Evolutionary conservation across 495 filamentous ascomycete genomes (phyloP).

Genomic region (Penicillium paxilli): DNA sequence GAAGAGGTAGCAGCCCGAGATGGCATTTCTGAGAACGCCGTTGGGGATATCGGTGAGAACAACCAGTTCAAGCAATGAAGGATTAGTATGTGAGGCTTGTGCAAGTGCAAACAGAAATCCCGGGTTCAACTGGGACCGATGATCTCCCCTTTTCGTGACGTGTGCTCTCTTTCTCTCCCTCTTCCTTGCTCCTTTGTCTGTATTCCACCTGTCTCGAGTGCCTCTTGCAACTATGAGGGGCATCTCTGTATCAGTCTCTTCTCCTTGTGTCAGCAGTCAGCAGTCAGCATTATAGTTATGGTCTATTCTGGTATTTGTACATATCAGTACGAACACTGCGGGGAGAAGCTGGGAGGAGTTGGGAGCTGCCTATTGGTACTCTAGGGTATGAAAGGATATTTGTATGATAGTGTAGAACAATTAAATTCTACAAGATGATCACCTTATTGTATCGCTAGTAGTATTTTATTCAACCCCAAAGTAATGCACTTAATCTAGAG

Average conservation of each 20-base stretch:
- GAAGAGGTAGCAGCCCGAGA: conserved; percentile 15
- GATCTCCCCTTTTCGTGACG: conserved; percentile 4
- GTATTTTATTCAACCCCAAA: not conserved
- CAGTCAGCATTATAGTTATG: not conserved
- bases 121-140: conserved; percentile 7
- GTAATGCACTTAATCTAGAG: not conserved
- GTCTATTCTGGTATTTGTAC: not conserved
- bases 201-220: not conserved
- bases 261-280: not conserved
- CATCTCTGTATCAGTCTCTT: not conserved
- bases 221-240: not conserved
- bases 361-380: not conserved
- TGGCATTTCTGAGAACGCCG: conserved; percentile 46
- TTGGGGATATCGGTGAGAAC: conserved; percentile 55
- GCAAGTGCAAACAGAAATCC: too few species aligned
- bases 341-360: not conserved
- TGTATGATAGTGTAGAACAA: conserved; percentile 3
- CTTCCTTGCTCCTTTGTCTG: not conserved
- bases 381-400: not conserved
- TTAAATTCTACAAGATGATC: not conserved
- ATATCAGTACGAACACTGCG: not conserved
- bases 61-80: conserved; percentile 39
- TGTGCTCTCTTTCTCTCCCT: not conserved
- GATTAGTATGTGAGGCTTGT: too few species aligned
- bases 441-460: too few species aligned